A percentile compares a stretch with the other conserved stretches of the same genome.
These are phyloP conservation scores for Phaeophleospora eucalypticola DNA, from an alignment of 2,329 filamentous ascomycete genomes.

Conservation along the genomic window DNA sequence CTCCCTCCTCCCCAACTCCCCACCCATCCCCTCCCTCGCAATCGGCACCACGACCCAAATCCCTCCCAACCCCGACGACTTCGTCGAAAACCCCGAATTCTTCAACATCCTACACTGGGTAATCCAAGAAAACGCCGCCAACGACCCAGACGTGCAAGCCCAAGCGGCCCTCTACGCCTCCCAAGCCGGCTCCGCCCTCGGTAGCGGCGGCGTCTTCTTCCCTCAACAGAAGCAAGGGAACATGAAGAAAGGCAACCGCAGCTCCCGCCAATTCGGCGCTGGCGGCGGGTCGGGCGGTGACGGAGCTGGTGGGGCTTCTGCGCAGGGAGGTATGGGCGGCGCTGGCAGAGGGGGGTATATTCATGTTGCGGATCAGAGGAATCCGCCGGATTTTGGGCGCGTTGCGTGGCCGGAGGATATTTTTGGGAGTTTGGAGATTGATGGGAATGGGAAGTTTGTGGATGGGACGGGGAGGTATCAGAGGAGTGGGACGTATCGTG, in stretches of 20 bases:
- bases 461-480: constrained; percentile 56
- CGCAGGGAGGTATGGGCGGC: constrained; percentile 56
- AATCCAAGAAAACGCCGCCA: constrained; percentile 49
- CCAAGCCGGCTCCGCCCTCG: constrained; percentile 52
- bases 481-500: constrained; percentile 58
- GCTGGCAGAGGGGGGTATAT: constrained; percentile 59
- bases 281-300: constrained; percentile 43
- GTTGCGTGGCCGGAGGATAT: constrained; percentile 65
- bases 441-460: constrained; percentile 54
- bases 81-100: constrained; percentile 55
- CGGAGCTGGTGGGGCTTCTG: constrained; percentile 53
- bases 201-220: constrained; percentile 48
- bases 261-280: constrained; percentile 30
- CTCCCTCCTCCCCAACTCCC: constrained; percentile 53
- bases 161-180: constrained; percentile 60
- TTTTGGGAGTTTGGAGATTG: constrained; percentile 61
- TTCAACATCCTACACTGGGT: constrained; percentile 54
- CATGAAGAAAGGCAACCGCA: constrained; percentile 17
- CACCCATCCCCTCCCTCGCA: constrained; percentile 51
- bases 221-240: constrained; percentile 31
- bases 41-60: constrained; percentile 53
- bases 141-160: constrained; percentile 54
- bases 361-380: constrained; percentile 57
- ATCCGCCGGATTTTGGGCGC: constrained; percentile 60
- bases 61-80: constrained; percentile 54